A percentile compares a stretch with the other conserved stretches of the same genome.
Conservation (phyloP, 2,329 filamentous ascomycete genomes). For the Teratosphaeriaceae sp. region DNA sequence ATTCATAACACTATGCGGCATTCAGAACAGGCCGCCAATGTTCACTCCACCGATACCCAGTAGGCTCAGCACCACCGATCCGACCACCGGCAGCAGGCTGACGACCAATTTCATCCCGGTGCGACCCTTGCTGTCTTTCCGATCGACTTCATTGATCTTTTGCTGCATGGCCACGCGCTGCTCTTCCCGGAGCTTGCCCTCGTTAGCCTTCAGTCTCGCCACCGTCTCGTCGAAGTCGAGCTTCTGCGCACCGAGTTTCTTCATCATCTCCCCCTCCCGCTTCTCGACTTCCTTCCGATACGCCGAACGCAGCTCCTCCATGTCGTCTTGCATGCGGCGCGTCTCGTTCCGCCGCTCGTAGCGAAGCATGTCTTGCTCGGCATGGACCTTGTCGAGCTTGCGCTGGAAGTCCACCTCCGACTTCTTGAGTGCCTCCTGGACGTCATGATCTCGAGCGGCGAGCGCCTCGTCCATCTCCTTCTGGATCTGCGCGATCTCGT, state of each 20-base stretch:
- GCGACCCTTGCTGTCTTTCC: not conserved
- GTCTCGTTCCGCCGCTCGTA: constrained; percentile 5
- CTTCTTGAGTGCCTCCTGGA: constrained; percentile 9
- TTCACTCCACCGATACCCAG: no score
- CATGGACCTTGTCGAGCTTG: constrained; percentile 4
- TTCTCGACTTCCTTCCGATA: no score
- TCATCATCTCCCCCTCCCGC: no score
- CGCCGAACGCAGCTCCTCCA: not conserved
- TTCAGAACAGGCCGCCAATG: no score
- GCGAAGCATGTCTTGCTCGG: constrained; percentile 4
- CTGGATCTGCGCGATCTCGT: constrained; percentile 12
- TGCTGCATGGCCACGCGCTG: constrained; percentile 1
- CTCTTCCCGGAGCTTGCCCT: constrained; percentile 4
- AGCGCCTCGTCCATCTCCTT: constrained; percentile 11
- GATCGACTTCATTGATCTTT: constrained; percentile 4
- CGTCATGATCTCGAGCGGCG: constrained; percentile 10
- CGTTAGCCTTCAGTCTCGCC: constrained; percentile 1
- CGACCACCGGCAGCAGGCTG: constrained; percentile 1
- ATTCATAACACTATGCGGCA: no score
- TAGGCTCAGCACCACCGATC: constrained; percentile 1
- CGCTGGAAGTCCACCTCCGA: constrained; percentile 2
- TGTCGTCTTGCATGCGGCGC: not conserved
- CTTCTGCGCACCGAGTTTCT: constrained; percentile 4
- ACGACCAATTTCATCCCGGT: constrained; percentile 3
- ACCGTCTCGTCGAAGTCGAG: constrained; percentile 7